Evolutionary conservation across 768 basidiomycete species (phyloP), one percentile per base, ranked within the genome.

Genomic region (Leccinum olivaceopallidum): DNA sequence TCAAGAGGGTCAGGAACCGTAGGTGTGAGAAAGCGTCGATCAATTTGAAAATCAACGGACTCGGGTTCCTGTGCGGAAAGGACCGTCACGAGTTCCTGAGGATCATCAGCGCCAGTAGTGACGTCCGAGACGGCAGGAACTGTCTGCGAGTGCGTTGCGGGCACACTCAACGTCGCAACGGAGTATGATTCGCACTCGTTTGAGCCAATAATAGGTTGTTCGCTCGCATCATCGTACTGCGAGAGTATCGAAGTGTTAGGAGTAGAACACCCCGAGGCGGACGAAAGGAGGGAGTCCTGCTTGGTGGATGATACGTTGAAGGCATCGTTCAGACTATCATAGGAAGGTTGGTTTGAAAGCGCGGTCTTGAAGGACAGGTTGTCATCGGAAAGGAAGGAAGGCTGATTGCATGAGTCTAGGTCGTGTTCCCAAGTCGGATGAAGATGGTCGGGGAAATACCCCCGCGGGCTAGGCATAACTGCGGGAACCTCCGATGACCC

Each of bases 171-270:
- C 5, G 8, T 34, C 16, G 56, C 24, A 42, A 34, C 42, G 13
- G 32, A 37, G 30, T 20, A 52, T 44, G 48, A 48, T 47, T 57
- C 48, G 57, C 32, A 44, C 6, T 20, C 13, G 9, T 20, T 36
- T n/a, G 48, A 37, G 28, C 30, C 42, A 39, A 36, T 28, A 53
- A 32, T 52, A 30, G 49, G 24, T 2, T 39, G 59, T 32, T 55
- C 62, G 47, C 37, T 55, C 49, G 62, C 55, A 60, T 69, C 67
- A 44, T 55, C 59, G 5, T 61, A 60, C 37, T 61, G 39, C 24
- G 73, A 75, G 22, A 54, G 58, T 10, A 69, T 34, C 16, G 70
- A 73, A 4, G 68, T 72, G 28, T 67, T 58, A 6, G 68, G 65
- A 24, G 67, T 68, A 2, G 72, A 75, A 47, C 53, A 22, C 47